Conservation (phyloP, 805 yeast species). For the Hanseniaspora lindneri region DNA sequence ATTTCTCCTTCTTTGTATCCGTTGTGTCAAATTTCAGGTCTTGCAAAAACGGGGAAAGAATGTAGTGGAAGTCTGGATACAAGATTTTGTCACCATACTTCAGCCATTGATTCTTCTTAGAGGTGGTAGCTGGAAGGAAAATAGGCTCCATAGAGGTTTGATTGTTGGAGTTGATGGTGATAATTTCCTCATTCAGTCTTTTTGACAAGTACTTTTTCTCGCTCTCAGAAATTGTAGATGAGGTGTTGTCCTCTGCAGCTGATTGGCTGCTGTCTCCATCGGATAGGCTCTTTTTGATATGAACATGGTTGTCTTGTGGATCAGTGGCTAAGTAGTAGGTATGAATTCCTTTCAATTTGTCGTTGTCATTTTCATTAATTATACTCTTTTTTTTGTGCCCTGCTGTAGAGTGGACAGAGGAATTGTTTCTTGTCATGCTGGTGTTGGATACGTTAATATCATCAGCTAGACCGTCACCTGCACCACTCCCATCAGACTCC, state of each 20-base stretch:
- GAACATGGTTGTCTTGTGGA: constrained; percentile 17
- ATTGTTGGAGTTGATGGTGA: constrained; percentile 37
- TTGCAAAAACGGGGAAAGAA: constrained; percentile 56
- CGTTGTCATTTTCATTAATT: constrained; percentile 14
- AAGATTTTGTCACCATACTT: constrained; percentile 76
- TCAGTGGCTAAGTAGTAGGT: constrained; percentile 14
- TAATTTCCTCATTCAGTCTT: constrained; percentile 32
- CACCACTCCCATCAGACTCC: background rate
- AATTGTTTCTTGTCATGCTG: background rate
- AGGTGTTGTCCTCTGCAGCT: constrained; percentile 23
- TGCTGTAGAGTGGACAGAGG: background rate
- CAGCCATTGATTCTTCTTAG: constrained; percentile 76
- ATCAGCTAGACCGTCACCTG: background rate
- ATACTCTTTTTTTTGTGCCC: background rate
- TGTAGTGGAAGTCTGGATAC: constrained; percentile 94
- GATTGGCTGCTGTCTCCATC: background rate
- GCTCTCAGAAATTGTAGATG: constrained; percentile 43
- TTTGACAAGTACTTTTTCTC: constrained; percentile 37
- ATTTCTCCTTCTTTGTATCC: constrained; percentile 59
- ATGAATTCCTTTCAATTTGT: constrained; percentile 7
- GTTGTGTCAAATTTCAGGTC: constrained; percentile 38
- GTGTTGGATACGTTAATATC: background rate
- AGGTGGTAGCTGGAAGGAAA: constrained; percentile 46
- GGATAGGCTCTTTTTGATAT: too few species aligned
- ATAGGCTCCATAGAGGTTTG: constrained; percentile 63